Conservation (phyloP, 1,139 yeast species). For the Pichia terricola region DNA sequence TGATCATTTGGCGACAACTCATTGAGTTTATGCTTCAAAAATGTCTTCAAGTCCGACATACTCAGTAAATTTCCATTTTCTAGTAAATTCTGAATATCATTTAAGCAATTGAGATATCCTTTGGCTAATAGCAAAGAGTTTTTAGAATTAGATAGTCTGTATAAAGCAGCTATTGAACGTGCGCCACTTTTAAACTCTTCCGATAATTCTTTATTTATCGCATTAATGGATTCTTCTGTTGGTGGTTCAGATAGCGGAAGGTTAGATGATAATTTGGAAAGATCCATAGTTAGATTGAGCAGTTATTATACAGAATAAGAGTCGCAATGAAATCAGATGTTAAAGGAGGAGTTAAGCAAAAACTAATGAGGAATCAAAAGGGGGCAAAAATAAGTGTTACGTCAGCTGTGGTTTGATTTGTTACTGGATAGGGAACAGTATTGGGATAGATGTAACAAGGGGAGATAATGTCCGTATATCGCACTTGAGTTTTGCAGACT, state of each 20-base stretch:
- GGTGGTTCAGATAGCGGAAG: constrained; percentile 42
- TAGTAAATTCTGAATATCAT: constrained; percentile 30
- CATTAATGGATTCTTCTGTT: constrained; percentile 34
- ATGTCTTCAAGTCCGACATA: constrained; percentile 1
- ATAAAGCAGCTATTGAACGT: constrained; percentile 52
- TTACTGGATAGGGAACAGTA: too few relatives aligned
- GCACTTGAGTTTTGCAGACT: too few relatives aligned
- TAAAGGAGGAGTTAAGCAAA: too few relatives aligned
- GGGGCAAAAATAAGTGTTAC: too few relatives aligned
- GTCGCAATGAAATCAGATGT: too few relatives aligned
- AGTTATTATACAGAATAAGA: too few relatives aligned
- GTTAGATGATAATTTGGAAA: constrained; percentile 42
- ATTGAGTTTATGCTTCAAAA: constrained; percentile 1
- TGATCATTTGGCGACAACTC: constrained; percentile 7
- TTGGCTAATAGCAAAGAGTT: constrained; percentile 34
- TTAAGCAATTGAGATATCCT: constrained; percentile 50
- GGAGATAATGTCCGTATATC: too few relatives aligned
- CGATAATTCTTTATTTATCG: constrained; percentile 36
- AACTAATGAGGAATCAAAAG: too few relatives aligned
- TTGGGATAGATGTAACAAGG: too few relatives aligned
- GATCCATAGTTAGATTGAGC: constrained; percentile 32
- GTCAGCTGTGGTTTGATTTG: too few relatives aligned
- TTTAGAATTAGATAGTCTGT: constrained; percentile 42
- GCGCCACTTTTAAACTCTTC: constrained; percentile 56
- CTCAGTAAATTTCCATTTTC: too few relatives aligned